Evolutionary conservation across 108 stramenopile species (phyloP).

Genomic region (Pseudonitzschia multistriata): DNA sequence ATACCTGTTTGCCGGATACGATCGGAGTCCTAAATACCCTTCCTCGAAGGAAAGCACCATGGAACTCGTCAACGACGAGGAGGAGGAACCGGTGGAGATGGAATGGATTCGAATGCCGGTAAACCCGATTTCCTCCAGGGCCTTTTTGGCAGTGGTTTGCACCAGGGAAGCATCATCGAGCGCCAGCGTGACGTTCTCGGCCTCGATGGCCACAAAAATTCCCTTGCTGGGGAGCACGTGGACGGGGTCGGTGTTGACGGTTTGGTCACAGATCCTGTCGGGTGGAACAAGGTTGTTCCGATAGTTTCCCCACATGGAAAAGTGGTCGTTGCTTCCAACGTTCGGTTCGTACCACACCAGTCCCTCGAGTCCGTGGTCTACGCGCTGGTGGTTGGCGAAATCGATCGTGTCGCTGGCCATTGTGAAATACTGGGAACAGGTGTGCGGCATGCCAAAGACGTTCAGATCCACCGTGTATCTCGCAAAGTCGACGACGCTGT

Average conservation of each 20-base stretch:
- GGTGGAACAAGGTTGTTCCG: conserved; percentile 15
- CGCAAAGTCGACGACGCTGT: conserved; percentile 39
- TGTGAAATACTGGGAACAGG: conserved; percentile 56
- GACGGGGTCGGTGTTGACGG: background rate
- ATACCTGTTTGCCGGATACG: conserved; percentile 53
- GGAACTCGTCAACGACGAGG: conserved; percentile 9
- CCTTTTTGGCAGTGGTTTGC: conserved; percentile 18
- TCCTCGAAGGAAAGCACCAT: conserved; percentile 37
- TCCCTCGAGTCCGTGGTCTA: conserved; percentile 3
- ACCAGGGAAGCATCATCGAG: conserved; percentile 21
- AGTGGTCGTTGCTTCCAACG: background rate
- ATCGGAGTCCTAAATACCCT: conserved; percentile 62
- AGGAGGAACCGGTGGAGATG: conserved; percentile 15
- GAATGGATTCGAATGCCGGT: background rate
- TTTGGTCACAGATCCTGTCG: conserved; percentile 20
- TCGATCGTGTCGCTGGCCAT: conserved; percentile 45
- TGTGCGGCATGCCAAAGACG: conserved; percentile 38
- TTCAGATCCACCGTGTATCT: conserved; percentile 23
- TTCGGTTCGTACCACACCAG: conserved; percentile 14
- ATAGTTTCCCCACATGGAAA: conserved; percentile 2
- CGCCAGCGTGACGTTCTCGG: conserved; percentile 44
- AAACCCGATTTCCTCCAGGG: conserved; percentile 44
- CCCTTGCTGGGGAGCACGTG: conserved; percentile 30
- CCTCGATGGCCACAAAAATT: conserved; percentile 53
- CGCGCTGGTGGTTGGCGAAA: conserved; percentile 29